Evolutionary conservation across 352 stramenopile genomes (phyloP).

Genomic region (Phytophthora gonapodyides): DNA sequence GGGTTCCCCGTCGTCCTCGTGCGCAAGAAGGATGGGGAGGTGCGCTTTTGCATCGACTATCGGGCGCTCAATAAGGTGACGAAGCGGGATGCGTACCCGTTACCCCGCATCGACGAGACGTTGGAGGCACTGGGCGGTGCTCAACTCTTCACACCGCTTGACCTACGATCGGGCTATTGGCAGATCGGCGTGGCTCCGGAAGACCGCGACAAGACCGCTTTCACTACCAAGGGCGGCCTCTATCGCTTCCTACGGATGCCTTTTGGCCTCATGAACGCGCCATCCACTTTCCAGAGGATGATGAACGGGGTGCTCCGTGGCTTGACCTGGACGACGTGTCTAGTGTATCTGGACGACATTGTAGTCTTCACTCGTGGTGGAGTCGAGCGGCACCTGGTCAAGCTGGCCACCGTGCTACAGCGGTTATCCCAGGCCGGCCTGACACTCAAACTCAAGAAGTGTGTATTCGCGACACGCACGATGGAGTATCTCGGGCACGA

Average conservation of each 20-base stretch:
- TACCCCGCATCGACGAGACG: constrained; percentile 29
- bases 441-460: constrained; percentile 25
- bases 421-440: constrained; percentile 12
- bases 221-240: constrained; percentile 13
- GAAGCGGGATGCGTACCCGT: constrained; percentile 24
- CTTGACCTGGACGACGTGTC: constrained; percentile 17
- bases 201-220: constrained; percentile 22
- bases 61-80: constrained; percentile 25
- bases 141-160: constrained; percentile 10
- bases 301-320: constrained; percentile 28
- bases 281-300: constrained; percentile 23
- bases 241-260: constrained; percentile 21
- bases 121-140: constrained; percentile 16
- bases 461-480: constrained; percentile 8
- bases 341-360: constrained; percentile 33
- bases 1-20: constrained; percentile 27
- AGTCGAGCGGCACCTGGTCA: constrained; percentile 13
- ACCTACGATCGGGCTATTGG: constrained; percentile 17
- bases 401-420: constrained; percentile 18
- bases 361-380: constrained; percentile 17
- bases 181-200: constrained; percentile 5
- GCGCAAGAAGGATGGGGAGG: constrained; percentile 27
- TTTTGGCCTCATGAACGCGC: constrained; percentile 21
- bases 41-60: constrained; percentile 30
- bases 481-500: constrained; percentile 32